phyloP scores from a whole-genome alignment of 1,139 yeast genomes.

The Scheffersomyces cryptocercus region DNA sequence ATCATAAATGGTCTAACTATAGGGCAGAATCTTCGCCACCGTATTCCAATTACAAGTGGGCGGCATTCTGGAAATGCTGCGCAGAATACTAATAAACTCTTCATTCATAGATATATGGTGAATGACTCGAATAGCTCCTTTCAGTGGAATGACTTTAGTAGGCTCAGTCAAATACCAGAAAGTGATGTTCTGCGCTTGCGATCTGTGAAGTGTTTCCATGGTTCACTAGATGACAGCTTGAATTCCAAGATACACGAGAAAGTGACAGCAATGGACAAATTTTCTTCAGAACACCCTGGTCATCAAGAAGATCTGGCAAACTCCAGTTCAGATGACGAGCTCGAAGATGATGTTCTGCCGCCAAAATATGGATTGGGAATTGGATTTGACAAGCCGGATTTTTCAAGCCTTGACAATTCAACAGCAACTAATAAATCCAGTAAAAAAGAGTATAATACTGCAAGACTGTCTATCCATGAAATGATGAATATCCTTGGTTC shows the following conservation, averaged over 20 bases:
- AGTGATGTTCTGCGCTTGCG: conserved; percentile 1
- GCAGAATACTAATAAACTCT: neutral
- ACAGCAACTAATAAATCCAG: neutral
- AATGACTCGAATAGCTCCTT: neutral
- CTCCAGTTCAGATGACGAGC: no score
- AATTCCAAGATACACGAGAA: conserved; percentile 18
- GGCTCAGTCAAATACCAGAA: neutral
- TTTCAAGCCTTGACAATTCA: neutral
- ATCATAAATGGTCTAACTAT: conserved; percentile 39
- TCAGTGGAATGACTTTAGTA: neutral
- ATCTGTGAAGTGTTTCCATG: conserved; percentile 28
- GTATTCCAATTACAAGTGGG: conserved; percentile 5
- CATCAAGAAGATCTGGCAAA: neutral
- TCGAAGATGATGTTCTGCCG: no score
- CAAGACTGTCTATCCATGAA: conserved; percentile 17
- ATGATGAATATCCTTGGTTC: conserved; percentile 20
- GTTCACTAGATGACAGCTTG: conserved; percentile 32
- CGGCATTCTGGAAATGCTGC: neutral
- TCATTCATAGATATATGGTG: neutral
- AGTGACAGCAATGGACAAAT: conserved; percentile 16
- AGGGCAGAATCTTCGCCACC: conserved; percentile 29
- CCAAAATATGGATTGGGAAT: neutral
- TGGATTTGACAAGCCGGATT: neutral
- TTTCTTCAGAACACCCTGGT: conserved; percentile 1
- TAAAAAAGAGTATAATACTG: conserved; percentile 1